Evolutionary conservation across 2,329 filamentous ascomycete species (phyloP).

Genomic region (Fusarium pseudonygamai): DNA sequence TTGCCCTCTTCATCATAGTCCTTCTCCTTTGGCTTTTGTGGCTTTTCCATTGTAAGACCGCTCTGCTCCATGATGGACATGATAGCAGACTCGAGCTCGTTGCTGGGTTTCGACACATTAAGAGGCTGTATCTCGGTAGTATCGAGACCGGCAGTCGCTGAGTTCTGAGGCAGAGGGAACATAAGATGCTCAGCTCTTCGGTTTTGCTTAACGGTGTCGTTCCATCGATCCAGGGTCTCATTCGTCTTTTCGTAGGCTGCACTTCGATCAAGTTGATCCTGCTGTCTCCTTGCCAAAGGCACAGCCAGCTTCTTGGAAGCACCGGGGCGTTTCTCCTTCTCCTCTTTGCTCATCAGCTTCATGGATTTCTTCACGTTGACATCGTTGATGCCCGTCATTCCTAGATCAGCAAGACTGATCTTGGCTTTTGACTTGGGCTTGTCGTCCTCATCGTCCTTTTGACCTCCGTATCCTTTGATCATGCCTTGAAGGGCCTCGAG

Average conservation of each 20-base stretch:
- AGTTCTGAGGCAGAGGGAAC: constrained; percentile 84
- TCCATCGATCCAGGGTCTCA: constrained; percentile 89
- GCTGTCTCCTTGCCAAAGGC: constrained; percentile 84
- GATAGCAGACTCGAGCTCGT: constrained; percentile 86
- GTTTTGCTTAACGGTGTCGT: constrained; percentile 94
- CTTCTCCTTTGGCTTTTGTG: constrained; percentile 62
- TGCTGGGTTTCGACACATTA: constrained; percentile 71
- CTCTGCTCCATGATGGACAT: constrained; percentile 90
- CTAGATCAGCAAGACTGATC: constrained; percentile 79
- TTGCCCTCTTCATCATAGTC: constrained; percentile 76
- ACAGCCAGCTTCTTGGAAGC: constrained; percentile 77
- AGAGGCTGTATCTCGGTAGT: constrained; percentile 73
- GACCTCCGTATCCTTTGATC: constrained; percentile 74
- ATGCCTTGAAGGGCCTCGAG: constrained; percentile 73
- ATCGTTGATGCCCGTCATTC: constrained; percentile 75
- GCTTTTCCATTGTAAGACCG: constrained; percentile 69
- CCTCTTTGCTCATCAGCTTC: constrained; percentile 75
- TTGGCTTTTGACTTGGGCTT: constrained; percentile 66
- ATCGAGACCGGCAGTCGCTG: constrained; percentile 67
- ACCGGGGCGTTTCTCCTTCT: constrained; percentile 59
- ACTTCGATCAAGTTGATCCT: constrained; percentile 82
- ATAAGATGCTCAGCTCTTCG: constrained; percentile 88
- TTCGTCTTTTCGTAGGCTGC: constrained; percentile 92
- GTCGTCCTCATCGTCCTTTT: constrained; percentile 63
- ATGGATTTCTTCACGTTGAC: constrained; percentile 80